Conservation (phyloP, 148 eudicot species). For the Nepenthes gracilis region DNA sequence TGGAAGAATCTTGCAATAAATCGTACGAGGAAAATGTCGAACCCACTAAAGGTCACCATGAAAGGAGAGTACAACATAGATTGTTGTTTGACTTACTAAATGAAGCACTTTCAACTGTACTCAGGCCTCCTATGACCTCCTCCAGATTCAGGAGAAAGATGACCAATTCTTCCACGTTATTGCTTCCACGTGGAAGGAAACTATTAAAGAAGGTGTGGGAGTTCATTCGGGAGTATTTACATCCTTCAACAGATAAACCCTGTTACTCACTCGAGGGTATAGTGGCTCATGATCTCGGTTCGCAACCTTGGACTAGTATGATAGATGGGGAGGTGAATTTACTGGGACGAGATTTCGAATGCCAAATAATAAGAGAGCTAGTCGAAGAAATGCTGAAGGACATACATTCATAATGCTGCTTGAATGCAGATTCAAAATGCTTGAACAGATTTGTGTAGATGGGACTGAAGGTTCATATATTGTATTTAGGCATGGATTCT, state of each 20-base stretch:
- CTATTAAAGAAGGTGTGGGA: slow-evolving; percentile 60
- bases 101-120: slow-evolving; percentile 56
- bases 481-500: not conserved
- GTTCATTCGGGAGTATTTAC: slow-evolving; percentile 29
- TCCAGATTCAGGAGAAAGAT: slow-evolving; percentile 41
- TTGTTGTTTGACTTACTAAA: slow-evolving; percentile 59
- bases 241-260: slow-evolving; percentile 32
- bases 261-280: slow-evolving; percentile 41
- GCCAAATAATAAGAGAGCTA: slow-evolving; percentile 37
- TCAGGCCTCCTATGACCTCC: slow-evolving; percentile 35
- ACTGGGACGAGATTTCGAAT: slow-evolving; percentile 55
- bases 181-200: slow-evolving; percentile 42
- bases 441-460: slow-evolving; percentile 12
- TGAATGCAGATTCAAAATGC: not conserved
- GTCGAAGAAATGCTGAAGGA: slow-evolving; percentile 60
- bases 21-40: slow-evolving; percentile 20
- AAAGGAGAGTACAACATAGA: slow-evolving; percentile 38
- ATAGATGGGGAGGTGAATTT: slow-evolving; percentile 49
- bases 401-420: not conserved
- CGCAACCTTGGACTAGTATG: slow-evolving; percentile 43
- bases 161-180: slow-evolving; percentile 14
- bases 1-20: slow-evolving; percentile 52
- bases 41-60: slow-evolving; percentile 14
- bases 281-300: slow-evolving; percentile 50
- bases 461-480: not conserved